Evolutionary conservation across 768 basidiomycete genomes (phyloP), one percentile per base, ranked within the genome.

Genomic region (Strobilomyces echinocephalus): DNA sequence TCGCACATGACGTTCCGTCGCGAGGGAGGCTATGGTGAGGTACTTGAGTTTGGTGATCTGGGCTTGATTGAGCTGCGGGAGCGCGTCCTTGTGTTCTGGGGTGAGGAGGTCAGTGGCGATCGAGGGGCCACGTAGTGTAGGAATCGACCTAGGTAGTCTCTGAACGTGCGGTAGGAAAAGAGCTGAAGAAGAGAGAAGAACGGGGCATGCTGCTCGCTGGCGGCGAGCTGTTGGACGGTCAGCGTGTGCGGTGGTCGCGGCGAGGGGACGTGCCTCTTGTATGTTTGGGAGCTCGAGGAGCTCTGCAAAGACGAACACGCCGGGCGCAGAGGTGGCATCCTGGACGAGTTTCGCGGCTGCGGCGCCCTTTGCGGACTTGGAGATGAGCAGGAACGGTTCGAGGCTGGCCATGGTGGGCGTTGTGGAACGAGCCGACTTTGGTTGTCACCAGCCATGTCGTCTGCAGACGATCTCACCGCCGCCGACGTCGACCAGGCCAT

Each of bases 251-350:
- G 26, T 49, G 35, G 10, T 41, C 40, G 24, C 1, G 16, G 28
- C 8, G 40, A 21, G 5, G 18, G 8, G 36, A 67, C 76, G 64
- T 60, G 91, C 95, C 75, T 95, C 88, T 65, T 88, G 84, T 35
- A 98, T 87, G 63, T 85, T 90, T 2, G 86, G 81, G 26, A 88
- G 69, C 42, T 92, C 87, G 48, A 97, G 74, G 49, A 99, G 73
- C 69, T 98, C 95, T 0, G 85, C 82, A 64, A 97, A 99, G 53
- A 93, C 88, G 67, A 90, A 95, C 43, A 97, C 89, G 10, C 93
- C 95, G 15, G 87, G 85, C 0, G 95, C 91, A 41, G 89, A 80
- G 24, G 88, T 93, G 50, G 86, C 95, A 65, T 97, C 88, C 62
- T 84, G 79, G 30, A 95, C 73, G 51, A 95, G 81, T 66, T 95